Conservation (phyloP, 108 stramenopile genomes). For the Aureococcus anophagefferens region DNA sequence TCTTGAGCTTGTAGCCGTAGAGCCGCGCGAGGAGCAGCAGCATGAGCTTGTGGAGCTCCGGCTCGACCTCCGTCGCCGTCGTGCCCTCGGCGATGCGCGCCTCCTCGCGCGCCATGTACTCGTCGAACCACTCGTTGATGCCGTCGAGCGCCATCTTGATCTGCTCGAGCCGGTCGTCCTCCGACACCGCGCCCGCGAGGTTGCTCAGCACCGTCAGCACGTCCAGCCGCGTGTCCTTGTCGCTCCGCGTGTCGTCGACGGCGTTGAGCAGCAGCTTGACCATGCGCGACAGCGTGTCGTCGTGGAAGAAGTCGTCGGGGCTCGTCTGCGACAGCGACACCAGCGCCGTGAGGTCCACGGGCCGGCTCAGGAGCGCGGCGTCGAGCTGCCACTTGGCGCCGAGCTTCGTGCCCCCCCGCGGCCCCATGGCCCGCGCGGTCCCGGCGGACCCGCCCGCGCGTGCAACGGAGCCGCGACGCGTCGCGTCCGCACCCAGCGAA, state of each 20-base stretch:
- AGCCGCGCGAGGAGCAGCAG: constrained; percentile 40
- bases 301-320: constrained; percentile 22
- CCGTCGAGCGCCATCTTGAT: constrained; percentile 23
- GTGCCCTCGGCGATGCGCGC: constrained; percentile 3
- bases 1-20: constrained; percentile 41
- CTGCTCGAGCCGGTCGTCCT: constrained; percentile 13
- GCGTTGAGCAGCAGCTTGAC: constrained; percentile 42
- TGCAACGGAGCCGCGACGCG: no score
- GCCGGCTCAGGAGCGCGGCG: constrained; percentile 36
- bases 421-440: no score
- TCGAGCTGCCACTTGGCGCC: constrained; percentile 23
- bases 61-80: constrained; percentile 17
- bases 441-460: no score
- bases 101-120: constrained; percentile 35
- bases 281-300: constrained; percentile 33
- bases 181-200: constrained; percentile 17
- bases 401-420: not conserved
- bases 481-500: no score
- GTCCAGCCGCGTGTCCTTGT: constrained; percentile 50
- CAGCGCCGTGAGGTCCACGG: constrained; percentile 40
- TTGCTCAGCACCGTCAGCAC: constrained; percentile 41
- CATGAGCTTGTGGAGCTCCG: constrained; percentile 50
- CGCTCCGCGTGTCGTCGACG: constrained; percentile 12
- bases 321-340: constrained; percentile 34
- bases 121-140: constrained; percentile 45